A percentile compares a stretch with the other conserved stretches of the same genome.
Evolutionary conservation across 2,329 filamentous ascomycete species (phyloP).

Genomic region (Fusarium sp.): DNA sequence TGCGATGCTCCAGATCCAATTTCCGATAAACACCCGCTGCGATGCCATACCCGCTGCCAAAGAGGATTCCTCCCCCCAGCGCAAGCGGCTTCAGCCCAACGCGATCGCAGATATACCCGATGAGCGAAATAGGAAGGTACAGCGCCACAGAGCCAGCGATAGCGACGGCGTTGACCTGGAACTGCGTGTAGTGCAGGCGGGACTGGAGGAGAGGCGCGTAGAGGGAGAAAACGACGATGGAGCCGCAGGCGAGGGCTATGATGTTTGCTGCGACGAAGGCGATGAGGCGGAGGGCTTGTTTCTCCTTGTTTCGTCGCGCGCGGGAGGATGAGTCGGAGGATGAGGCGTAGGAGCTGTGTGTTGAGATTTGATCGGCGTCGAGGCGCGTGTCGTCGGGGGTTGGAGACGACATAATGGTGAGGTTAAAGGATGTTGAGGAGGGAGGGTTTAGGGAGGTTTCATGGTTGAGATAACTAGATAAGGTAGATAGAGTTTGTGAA

Average conservation of each 20-base stretch:
- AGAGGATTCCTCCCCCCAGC: slow-evolving; percentile 74
- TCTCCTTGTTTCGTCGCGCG: slow-evolving; percentile 39
- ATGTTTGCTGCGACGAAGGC: slow-evolving; percentile 64
- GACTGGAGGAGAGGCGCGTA: slow-evolving; percentile 92
- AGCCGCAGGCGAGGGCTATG: slow-evolving; percentile 80
- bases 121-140: slow-evolving; percentile 89
- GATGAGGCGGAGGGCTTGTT: slow-evolving; percentile 50
- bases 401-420: slow-evolving; percentile 33
- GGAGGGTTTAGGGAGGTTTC: background rate
- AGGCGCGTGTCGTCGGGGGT: slow-evolving; percentile 26
- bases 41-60: slow-evolving; percentile 81
- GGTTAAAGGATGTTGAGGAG: background rate
- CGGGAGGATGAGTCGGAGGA: slow-evolving; percentile 30
- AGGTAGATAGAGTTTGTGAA: background rate
- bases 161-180: slow-evolving; percentile 89
- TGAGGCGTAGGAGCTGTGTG: slow-evolving; percentile 37
- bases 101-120: slow-evolving; percentile 92
- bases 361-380: slow-evolving; percentile 39
- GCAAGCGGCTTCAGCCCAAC: slow-evolving; percentile 81
- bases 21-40: slow-evolving; percentile 79
- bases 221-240: slow-evolving; percentile 91
- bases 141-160: slow-evolving; percentile 87
- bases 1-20: slow-evolving; percentile 57
- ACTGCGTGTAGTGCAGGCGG: slow-evolving; percentile 85
- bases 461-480: slow-evolving; percentile 4